A percentile compares a stretch with the other conserved stretches of the same genome.
phyloP scores from a whole-genome alignment of 164 flowering plant species.

The Piper betle region DNA sequence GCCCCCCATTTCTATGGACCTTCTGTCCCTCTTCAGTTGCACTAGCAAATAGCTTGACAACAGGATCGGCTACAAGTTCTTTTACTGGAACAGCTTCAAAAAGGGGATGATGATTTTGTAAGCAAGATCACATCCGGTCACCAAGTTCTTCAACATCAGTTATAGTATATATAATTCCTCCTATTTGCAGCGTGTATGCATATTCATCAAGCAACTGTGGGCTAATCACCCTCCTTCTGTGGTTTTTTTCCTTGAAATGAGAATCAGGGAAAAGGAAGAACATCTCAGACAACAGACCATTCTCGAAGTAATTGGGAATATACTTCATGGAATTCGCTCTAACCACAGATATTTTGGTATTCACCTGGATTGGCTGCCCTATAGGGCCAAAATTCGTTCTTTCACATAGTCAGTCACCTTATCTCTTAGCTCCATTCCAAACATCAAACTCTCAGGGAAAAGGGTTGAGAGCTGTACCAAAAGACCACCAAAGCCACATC shows the following conservation, averaged over 20 bases:
- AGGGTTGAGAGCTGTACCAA: conserved; percentile 62
- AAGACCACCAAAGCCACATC: conserved; percentile 95
- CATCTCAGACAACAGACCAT: conserved; percentile 78
- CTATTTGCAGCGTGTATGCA: conserved; percentile 61
- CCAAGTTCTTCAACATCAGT: conserved; percentile 95
- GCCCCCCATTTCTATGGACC: conserved; percentile 82
- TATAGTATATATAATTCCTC: conserved; percentile 84
- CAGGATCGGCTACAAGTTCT: conserved; percentile 62
- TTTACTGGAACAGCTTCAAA: conserved; percentile 50
- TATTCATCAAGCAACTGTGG: conserved; percentile 76
- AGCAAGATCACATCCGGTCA: conserved; percentile 72
- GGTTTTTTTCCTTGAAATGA: conserved; percentile 94
- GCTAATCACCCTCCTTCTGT: conserved; percentile 77
- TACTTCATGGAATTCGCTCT: conserved; percentile 93
- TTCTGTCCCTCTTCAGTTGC: conserved; percentile 95
- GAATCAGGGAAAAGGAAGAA: conserved; percentile 94
- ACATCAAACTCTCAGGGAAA: conserved; percentile 76
- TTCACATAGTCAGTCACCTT: conserved; percentile 90
- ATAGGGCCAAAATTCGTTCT: conserved; percentile 61
- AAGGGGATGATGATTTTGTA: conserved; percentile 63
- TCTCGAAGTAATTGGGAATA: conserved; percentile 78
- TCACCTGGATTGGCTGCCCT: conserved; percentile 56
- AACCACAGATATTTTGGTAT: conserved; percentile 73
- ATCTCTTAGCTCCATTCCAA: conserved; percentile 95
- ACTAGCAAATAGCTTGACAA: conserved; percentile 44